These are phyloP conservation scores for Dendrobium nobile DNA, from an alignment of 106 monocot genomes.

Conservation along the genomic window DNA sequence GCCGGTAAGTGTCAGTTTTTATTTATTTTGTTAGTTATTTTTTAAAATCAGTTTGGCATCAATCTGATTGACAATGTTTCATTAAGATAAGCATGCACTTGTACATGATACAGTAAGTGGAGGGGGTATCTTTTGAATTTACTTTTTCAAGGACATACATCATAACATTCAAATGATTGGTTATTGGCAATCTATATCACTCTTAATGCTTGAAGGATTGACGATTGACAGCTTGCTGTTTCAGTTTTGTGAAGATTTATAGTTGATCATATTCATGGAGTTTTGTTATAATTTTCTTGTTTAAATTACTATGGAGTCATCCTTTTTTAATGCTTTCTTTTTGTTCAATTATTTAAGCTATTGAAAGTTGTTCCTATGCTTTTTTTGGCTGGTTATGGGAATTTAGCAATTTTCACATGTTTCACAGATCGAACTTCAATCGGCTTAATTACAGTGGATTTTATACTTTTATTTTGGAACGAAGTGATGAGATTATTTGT, in stretches of 20 bases:
- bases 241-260: no score
- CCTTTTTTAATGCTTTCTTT: neutral
- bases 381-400: neutral
- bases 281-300: no score
- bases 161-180: neutral
- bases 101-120: no score
- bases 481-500: conserved; percentile 79
- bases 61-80: no score
- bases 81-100: no score
- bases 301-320: no score
- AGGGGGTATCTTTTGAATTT: neutral
- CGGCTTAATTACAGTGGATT: conserved; percentile 77
- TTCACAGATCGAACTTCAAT: conserved; percentile 81
- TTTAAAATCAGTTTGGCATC: neutral
- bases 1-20: conserved; percentile 43
- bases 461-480: conserved; percentile 82
- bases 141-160: neutral
- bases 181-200: neutral
- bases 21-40: neutral
- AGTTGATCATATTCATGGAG: no score
- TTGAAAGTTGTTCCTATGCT: neutral
- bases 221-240: no score
- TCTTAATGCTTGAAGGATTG: neutral
- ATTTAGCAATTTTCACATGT: neutral
- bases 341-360: neutral